Conservation (phyloP, 306 rosid genomes). For the Mucuna pruriens region DNA sequence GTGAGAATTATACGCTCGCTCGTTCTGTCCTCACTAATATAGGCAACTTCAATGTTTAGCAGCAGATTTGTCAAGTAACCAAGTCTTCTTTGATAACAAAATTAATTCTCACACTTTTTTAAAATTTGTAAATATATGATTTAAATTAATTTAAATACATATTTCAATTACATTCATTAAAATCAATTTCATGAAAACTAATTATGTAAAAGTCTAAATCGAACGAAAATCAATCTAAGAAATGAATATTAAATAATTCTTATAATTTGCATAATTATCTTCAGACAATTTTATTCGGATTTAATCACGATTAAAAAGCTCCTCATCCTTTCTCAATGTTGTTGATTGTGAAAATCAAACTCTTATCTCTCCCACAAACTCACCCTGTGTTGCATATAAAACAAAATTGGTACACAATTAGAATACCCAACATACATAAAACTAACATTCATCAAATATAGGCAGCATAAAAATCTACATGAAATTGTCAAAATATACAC, state of each 20-base stretch:
- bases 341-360: too few relatives aligned
- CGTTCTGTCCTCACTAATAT: background rate
- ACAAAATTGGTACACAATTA: background rate
- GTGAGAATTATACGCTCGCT: background rate
- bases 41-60: background rate
- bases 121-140: background rate
- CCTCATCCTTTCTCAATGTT: too few relatives aligned
- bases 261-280: background rate
- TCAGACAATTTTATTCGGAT: too few relatives aligned
- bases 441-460: background rate
- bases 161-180: background rate
- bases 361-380: too few relatives aligned
- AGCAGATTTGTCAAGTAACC: slow-evolving; percentile 1
- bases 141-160: background rate
- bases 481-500: background rate
- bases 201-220: background rate
- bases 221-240: background rate
- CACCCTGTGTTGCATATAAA: background rate
- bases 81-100: background rate
- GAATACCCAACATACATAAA: background rate
- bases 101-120: background rate
- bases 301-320: too few relatives aligned
- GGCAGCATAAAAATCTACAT: slow-evolving; percentile 15
- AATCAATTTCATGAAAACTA: background rate
- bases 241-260: background rate